Base-by-base conservation (phyloP, 1,139 yeast genomes). In the Taphrina communis region DNA sequence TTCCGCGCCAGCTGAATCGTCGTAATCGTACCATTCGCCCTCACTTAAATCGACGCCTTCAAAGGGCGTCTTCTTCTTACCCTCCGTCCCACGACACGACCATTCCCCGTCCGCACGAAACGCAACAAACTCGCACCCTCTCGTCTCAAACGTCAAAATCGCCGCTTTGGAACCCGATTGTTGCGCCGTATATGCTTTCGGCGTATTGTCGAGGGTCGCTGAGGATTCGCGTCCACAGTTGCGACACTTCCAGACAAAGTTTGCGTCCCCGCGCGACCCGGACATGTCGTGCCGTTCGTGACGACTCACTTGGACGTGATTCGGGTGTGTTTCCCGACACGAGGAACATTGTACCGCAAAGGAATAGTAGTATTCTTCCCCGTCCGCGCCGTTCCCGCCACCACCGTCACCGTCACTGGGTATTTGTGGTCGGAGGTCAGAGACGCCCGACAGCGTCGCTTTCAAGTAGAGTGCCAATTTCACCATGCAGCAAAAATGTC, bases 21-120 rank as follows among this genome's bases (percentile, higher is more conserved):
- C 98, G 76, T 93, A 95, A 75, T 94, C 99, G 77, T 88, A 94
- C 96, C 97, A 93, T 76, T 94, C 98, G 58, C 85, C 86, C 53
- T 91, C 97, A 55, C 83, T 84, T 66, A 91, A 78, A 70, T 88
- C 91, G n/a, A 91, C 84, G 25, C 88, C 91, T 12, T 76, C 77
- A 74, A 89, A 90, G 3, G 19, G 25, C 3, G 52, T 62, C 42
- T 42, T 42, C 1, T 89, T 82, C 9, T 78, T 77, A 1, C 85
- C 78, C 19, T 84, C 86, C 8, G 78, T 79, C 2, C 90, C 90
- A 57, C 77, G 79, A 70, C 93, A 90, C 62, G 80, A 79, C 76
- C 91, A 90, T 65, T 80, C 80, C 0, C 96, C 78, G 53, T 82
- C 84, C 0, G 96, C 89, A 36, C 85, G 78, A 75, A 90, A 92